Percentiles rank a stretch among this genome's conserved stretches.
These are phyloP conservation scores for Mitragyna speciosa DNA, from an alignment of 257 asterid genomes.

Conservation along the genomic window DNA sequence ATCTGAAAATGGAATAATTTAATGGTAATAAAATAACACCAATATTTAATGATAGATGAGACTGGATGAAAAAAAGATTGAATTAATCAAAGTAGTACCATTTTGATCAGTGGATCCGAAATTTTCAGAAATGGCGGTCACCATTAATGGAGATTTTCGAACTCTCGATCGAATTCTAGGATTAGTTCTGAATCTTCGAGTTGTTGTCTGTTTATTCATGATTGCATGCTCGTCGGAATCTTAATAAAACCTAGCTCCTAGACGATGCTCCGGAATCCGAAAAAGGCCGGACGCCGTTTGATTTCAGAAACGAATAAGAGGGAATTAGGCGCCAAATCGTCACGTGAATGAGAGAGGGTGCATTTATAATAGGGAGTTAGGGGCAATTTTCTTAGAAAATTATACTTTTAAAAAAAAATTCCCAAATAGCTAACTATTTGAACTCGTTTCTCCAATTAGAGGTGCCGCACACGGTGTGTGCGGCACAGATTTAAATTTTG, in stretches of 20 bases:
- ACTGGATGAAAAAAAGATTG: background rate
- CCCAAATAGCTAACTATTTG: too few relatives aligned
- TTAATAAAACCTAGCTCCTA: background rate
- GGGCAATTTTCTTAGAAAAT: too few relatives aligned
- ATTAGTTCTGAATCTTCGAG: slow-evolving; percentile 37
- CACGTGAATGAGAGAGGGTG: background rate
- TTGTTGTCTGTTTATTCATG: slow-evolving; percentile 17
- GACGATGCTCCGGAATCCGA: background rate
- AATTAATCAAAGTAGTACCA: slow-evolving; percentile 28
- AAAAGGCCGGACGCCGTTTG: background rate
- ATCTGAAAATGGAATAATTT: slow-evolving; percentile 30
- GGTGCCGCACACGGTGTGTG: too few relatives aligned
- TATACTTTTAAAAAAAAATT: too few relatives aligned
- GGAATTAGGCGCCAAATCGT: slow-evolving; percentile 26
- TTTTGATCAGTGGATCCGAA: slow-evolving; percentile 29
- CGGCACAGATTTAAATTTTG: too few relatives aligned
- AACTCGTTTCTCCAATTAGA: too few relatives aligned
- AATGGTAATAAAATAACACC: background rate
- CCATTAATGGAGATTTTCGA: slow-evolving; percentile 18
- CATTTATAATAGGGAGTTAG: too few relatives aligned
- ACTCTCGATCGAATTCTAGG: slow-evolving; percentile 17
- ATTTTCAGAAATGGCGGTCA: slow-evolving; percentile 25
- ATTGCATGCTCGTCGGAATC: background rate
- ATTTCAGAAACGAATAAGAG: background rate
- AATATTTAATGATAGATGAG: background rate